A percentile compares a stretch with the other conserved stretches of the same genome.
These are phyloP conservation scores for Phytophthora pluvialis DNA, from an alignment of 352 stramenopile species.

Conservation along the genomic window DNA sequence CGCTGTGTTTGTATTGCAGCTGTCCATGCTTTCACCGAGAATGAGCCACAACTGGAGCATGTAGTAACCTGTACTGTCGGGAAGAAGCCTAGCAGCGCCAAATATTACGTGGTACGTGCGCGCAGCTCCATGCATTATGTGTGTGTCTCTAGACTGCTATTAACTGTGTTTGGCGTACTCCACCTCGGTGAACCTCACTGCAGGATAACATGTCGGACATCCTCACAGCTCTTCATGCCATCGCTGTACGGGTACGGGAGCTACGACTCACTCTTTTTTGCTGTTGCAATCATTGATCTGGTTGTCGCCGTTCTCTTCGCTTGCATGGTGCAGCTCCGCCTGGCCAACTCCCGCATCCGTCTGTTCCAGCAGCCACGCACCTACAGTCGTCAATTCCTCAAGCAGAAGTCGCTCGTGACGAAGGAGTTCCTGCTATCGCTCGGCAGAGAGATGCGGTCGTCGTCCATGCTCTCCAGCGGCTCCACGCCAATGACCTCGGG, in stretches of 20 bases:
- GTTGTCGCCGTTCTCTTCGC: not conserved
- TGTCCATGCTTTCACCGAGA: constrained; percentile 49
- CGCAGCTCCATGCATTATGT: not conserved
- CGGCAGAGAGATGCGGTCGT: constrained; percentile 23
- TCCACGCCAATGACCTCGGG: constrained; percentile 22
- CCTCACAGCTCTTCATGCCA: constrained; percentile 54
- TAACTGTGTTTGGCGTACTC: too few species aligned
- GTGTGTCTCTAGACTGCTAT: not conserved
- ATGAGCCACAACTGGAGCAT: constrained; percentile 47
- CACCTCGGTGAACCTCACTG: not conserved
- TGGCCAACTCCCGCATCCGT: constrained; percentile 26
- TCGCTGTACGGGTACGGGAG: constrained; percentile 53
- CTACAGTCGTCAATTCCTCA: constrained; percentile 33
- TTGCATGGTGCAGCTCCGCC: constrained; percentile 17
- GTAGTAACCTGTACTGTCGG: constrained; percentile 96
- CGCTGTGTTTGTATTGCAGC: constrained; percentile 32
- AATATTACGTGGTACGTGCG: constrained; percentile 90
- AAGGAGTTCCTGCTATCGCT: constrained; percentile 34
- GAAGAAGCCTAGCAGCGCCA: constrained; percentile 97
- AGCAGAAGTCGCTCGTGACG: constrained; percentile 26
- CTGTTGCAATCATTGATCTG: too few species aligned
- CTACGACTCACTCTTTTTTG: not conserved
- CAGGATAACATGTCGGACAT: constrained; percentile 67
- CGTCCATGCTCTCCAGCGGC: constrained; percentile 20
- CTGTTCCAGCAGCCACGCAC: constrained; percentile 32